Conservation (phyloP, 345 rosid genomes). For the Moricandia arvensis region DNA sequence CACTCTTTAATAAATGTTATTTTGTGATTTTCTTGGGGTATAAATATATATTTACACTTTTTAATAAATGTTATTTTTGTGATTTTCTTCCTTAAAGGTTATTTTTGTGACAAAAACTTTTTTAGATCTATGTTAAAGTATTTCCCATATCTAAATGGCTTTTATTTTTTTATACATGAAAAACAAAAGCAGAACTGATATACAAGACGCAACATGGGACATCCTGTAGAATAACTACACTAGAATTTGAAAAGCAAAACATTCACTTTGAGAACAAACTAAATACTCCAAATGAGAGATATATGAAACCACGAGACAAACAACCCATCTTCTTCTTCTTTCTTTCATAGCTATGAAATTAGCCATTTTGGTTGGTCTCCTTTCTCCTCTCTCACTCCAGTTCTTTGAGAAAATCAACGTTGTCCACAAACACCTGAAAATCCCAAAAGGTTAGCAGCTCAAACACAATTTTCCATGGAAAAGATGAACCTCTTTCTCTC, state of each 20-base stretch:
- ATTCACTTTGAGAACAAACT: slow-evolving; percentile 23
- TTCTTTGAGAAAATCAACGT: slow-evolving; percentile 83
- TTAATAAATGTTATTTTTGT: too few species aligned
- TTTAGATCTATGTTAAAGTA: too few species aligned
- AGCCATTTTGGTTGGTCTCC: slow-evolving; percentile 20
- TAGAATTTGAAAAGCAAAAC: slow-evolving; percentile 3
- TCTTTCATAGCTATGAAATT: slow-evolving; percentile 2
- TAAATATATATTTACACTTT: too few species aligned
- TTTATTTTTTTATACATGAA: too few species aligned
- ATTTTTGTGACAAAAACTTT: too few species aligned
- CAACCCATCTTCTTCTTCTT: neutral
- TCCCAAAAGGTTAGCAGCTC: neutral
- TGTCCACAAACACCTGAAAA: slow-evolving; percentile 86
- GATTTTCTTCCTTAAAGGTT: too few species aligned
- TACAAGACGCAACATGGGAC: slow-evolving; percentile 4
- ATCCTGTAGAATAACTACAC: slow-evolving; percentile 20
- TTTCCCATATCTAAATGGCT: too few species aligned
- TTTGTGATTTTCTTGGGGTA: too few species aligned
- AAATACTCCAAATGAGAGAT: neutral
- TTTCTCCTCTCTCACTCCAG: slow-evolving; percentile 59
- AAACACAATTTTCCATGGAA: neutral
- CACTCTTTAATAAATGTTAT: too few species aligned
- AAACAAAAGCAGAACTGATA: too few species aligned
- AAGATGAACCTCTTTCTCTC: slow-evolving; percentile 2
- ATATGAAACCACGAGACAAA: neutral